A percentile compares a stretch with the other conserved stretches of the same genome.
These are phyloP conservation scores for Vitis rupestris DNA, from an alignment of 164 flowering plant genomes.

Conservation along the genomic window DNA sequence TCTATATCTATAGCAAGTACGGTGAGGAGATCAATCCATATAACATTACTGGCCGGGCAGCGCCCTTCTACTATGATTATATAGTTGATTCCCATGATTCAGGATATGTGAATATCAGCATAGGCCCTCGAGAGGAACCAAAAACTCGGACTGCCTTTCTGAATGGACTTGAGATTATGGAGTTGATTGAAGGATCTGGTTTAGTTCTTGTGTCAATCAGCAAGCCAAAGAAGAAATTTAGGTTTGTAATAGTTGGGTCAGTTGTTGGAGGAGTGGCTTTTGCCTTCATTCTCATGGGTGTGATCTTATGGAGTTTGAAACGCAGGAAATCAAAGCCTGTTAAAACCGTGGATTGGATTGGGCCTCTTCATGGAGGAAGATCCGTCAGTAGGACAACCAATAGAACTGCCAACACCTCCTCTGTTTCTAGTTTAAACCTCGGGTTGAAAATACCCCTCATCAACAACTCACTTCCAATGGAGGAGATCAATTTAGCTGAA, in stretches of 20 bases:
- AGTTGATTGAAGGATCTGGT: too few relatives aligned
- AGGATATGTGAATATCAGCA: too few relatives aligned
- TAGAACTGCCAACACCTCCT: conserved; percentile 9
- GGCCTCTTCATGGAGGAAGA: conserved; percentile 17
- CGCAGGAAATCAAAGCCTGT: conserved; percentile 15
- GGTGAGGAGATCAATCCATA: not conserved
- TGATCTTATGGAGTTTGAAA: conserved; percentile 2
- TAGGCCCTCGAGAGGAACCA: too few relatives aligned
- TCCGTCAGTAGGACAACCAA: conserved; percentile 15
- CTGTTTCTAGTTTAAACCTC: conserved; percentile 20
- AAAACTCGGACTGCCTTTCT: too few relatives aligned
- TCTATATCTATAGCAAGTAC: too few relatives aligned
- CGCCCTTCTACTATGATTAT: too few relatives aligned
- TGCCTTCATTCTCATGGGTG: conserved; percentile 1
- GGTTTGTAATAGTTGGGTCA: conserved; percentile 16
- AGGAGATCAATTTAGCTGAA: not conserved
- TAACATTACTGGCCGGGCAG: not conserved
- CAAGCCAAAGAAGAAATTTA: not conserved
- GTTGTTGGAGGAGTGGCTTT: conserved; percentile 15
- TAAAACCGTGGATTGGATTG: not conserved
- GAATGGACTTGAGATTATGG: too few relatives aligned
- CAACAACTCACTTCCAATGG: not conserved
- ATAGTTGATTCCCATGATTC: not conserved
- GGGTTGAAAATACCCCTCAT: conserved; percentile 26
- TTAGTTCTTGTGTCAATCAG: too few relatives aligned